Percentiles rank a stretch among this genome's conserved stretches.
Evolutionary conservation across 441 rosid genomes (phyloP).

Genomic region (Metrosideros polymorpha): DNA sequence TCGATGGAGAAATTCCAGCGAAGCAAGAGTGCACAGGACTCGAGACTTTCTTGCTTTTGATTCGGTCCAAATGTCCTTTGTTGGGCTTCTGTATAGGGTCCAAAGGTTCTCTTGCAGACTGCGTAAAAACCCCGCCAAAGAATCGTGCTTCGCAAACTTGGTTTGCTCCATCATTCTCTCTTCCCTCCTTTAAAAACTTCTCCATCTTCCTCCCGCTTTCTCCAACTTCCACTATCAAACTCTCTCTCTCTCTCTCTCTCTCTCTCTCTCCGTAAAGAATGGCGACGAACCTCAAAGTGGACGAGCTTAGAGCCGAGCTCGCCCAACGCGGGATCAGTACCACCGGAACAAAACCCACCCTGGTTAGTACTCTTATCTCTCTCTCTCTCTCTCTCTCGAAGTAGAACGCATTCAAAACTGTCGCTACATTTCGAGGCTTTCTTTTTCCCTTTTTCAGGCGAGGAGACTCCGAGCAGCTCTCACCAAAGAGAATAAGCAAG

Average conservation of each 20-base stretch:
- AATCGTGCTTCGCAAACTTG: neutral
- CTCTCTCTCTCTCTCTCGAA: neutral
- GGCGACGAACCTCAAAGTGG: constrained; percentile 48
- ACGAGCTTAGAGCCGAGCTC: constrained; percentile 56
- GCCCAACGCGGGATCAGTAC: constrained; percentile 48
- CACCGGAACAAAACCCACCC: constrained; percentile 40
- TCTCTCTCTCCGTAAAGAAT: constrained; percentile 3
- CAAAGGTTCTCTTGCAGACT: rapidly evolving
- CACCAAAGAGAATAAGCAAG: constrained; percentile 18
- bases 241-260: neutral
- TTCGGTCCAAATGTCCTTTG: neutral
- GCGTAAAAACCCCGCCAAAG: neutral
- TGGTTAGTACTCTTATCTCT: constrained; percentile 18
- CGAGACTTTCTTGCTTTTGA: neutral
- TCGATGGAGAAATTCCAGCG: too few species aligned
- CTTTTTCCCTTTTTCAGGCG: constrained; percentile 16
- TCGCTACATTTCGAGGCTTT: neutral
- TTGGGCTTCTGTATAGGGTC: neutral
- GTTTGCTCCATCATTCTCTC: neutral
- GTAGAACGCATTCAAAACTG: neutral
- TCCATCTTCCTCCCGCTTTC: neutral
- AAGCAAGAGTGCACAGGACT: too few species aligned
- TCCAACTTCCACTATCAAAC: neutral
- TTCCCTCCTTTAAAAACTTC: neutral
- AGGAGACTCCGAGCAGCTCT: constrained; percentile 53